These are phyloP conservation scores for Pochonia chlamydosporia DNA, from an alignment of 2,329 filamentous ascomycete species.

Conservation along the genomic window DNA sequence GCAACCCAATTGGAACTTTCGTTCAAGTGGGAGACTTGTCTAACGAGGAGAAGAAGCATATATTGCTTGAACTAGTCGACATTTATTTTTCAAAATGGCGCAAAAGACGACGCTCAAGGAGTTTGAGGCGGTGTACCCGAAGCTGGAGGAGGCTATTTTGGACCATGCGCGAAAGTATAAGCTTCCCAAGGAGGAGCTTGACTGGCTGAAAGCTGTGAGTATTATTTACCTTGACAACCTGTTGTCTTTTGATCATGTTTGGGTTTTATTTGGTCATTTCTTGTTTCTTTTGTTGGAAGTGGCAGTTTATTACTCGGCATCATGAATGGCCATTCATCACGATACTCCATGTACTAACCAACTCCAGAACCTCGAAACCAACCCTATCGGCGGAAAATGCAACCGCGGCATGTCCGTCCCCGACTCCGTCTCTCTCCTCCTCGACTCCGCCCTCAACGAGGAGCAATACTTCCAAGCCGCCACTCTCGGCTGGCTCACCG, in stretches of 20 bases:
- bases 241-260: too few relatives aligned
- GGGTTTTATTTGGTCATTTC: too few relatives aligned
- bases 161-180: conserved; percentile 77
- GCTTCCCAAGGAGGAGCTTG: conserved; percentile 69
- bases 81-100: conserved; percentile 43
- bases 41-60: neutral
- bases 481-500: conserved; percentile 92
- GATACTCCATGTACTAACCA: neutral
- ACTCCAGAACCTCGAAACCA: conserved; percentile 69
- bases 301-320: too few relatives aligned
- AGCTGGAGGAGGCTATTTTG: conserved; percentile 75
- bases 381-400: conserved; percentile 91
- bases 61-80: neutral
- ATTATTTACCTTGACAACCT: neutral
- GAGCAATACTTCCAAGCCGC: conserved; percentile 86
- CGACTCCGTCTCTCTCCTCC: conserved; percentile 79
- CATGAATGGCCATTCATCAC: neutral
- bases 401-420: conserved; percentile 98
- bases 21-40: neutral
- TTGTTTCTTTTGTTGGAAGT: too few relatives aligned
- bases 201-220: conserved; percentile 79
- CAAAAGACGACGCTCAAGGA: conserved; percentile 74
- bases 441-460: conserved; percentile 62
- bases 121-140: conserved; percentile 87
- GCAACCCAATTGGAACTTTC: neutral